Percentiles rank a stretch among this genome's conserved stretches.
These are phyloP conservation scores for Leccinum imitatum DNA, from an alignment of 768 basidiomycete genomes.

Conservation along the genomic window DNA sequence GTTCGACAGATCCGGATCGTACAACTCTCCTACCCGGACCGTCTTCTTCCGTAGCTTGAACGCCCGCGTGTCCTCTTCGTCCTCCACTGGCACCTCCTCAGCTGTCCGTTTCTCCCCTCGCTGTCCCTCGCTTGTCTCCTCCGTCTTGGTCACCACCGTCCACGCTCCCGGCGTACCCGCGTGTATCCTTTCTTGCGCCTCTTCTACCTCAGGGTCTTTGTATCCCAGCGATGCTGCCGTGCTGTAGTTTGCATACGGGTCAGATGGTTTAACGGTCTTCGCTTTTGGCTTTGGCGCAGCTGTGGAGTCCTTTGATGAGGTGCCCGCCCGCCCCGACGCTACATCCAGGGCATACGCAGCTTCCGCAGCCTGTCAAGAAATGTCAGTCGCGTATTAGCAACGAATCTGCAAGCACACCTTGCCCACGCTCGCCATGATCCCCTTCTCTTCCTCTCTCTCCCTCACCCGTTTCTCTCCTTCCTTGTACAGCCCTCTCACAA, in stretches of 20 bases:
- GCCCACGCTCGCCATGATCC: constrained; percentile 86
- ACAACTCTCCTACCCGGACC: constrained; percentile 66
- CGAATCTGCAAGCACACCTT: constrained; percentile 43
- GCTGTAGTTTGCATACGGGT: constrained; percentile 82
- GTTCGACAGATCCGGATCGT: constrained; percentile 52
- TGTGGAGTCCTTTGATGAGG: constrained; percentile 17
- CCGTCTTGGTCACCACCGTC: constrained; percentile 52
- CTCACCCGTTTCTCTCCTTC: constrained; percentile 84
- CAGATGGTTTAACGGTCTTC: constrained; percentile 54
- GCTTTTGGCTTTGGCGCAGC: constrained; percentile 33
- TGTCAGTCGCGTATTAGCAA: background rate
- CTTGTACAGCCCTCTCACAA: constrained; percentile 92
- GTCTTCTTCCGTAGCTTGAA: constrained; percentile 74
- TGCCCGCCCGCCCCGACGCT: constrained; percentile 56
- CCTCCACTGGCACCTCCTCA: constrained; percentile 43
- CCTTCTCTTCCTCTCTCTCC: constrained; percentile 79
- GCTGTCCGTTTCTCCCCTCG: constrained; percentile 36
- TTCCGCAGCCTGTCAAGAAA: constrained; percentile 59
- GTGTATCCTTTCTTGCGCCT: constrained; percentile 54
- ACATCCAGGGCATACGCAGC: constrained; percentile 80
- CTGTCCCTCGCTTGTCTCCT: background rate
- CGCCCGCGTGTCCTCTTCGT: constrained; percentile 45
- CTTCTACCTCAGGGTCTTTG: constrained; percentile 74
- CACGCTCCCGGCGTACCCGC: constrained; percentile 79
- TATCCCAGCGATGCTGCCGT: constrained; percentile 84